A percentile compares a stretch with the other conserved stretches of the same genome.
Conservation (phyloP, 2,329 filamentous ascomycete genomes). For the Pseudocercospora ulei region DNA sequence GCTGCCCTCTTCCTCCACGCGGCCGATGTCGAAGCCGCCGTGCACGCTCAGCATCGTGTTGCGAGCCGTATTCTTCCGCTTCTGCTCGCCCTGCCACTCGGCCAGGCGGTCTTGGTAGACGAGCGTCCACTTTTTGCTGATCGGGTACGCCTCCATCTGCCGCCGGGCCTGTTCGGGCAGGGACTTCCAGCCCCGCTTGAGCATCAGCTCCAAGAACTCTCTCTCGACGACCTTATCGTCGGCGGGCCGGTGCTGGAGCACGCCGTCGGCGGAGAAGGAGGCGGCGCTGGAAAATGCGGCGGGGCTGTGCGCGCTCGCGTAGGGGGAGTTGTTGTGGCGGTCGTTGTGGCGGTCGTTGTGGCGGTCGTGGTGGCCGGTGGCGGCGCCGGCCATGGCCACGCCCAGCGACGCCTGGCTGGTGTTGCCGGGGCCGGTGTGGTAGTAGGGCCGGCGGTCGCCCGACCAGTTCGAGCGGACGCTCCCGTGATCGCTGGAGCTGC, state of each 20-base stretch:
- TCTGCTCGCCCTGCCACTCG: conserved; percentile 90
- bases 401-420: conserved; percentile 42
- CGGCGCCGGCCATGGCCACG: conserved; percentile 5
- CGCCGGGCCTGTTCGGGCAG: conserved; percentile 85
- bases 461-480: conserved; percentile 57
- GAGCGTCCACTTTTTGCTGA: conserved; percentile 93
- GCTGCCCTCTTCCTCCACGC: conserved; percentile 86
- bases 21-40: conserved; percentile 56
- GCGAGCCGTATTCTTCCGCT: conserved; percentile 65
- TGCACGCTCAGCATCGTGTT: conserved; percentile 52
- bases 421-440: conserved; percentile 37
- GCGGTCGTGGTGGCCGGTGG: conserved; percentile 16
- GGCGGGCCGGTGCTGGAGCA: conserved; percentile 59
- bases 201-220: conserved; percentile 89
- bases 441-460: conserved; percentile 45
- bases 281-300: conserved; percentile 43
- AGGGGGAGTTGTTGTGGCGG: conserved; percentile 24
- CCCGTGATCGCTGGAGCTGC: conserved; percentile 46
- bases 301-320: conserved; percentile 38
- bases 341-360: conserved; percentile 17
- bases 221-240: conserved; percentile 79
- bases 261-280: conserved; percentile 46
- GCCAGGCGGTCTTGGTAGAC: conserved; percentile 90
- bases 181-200: conserved; percentile 95
- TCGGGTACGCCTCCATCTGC: conserved; percentile 92